Percentiles rank a stretch among this genome's conserved stretches.
Conservation (phyloP, 2,329 filamentous ascomycete species). For the Paecilomyces niveus region DNA sequence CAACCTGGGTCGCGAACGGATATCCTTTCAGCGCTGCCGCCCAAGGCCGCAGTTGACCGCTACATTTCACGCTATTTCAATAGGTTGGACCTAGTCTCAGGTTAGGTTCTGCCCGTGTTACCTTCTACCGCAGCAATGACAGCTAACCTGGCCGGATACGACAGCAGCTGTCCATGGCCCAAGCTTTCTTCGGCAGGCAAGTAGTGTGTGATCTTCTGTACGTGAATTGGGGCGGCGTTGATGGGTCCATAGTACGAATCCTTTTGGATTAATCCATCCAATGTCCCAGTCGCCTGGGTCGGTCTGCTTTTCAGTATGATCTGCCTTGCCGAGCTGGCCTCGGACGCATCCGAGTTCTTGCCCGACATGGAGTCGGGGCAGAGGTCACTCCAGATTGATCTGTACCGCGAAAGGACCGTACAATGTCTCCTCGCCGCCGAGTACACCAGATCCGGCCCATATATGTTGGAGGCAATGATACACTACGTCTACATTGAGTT, state of each 20-base stretch:
- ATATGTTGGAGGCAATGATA: constrained; percentile 49
- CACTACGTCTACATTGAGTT: constrained; percentile 49
- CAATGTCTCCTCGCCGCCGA: constrained; percentile 48
- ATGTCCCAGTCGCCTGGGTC: constrained; percentile 36
- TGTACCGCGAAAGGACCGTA: constrained; percentile 24
- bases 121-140: too few relatives aligned
- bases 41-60: constrained; percentile 15
- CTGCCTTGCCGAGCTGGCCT: constrained; percentile 12
- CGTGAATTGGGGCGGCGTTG: constrained; percentile 3
- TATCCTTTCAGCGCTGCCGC: constrained; percentile 15
- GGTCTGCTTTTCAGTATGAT: constrained; percentile 38
- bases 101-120: too few relatives aligned
- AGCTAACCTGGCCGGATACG: too few relatives aligned
- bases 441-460: constrained; percentile 44
- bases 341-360: background rate
- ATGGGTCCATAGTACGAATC: constrained; percentile 28
- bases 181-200: too few relatives aligned
- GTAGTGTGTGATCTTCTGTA: too few relatives aligned
- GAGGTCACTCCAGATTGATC: background rate
- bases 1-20: constrained; percentile 9
- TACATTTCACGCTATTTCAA: constrained; percentile 21
- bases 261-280: constrained; percentile 37
- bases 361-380: background rate
- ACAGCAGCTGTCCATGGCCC: too few relatives aligned
- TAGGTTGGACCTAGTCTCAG: background rate